Evolutionary conservation across 192 early-diverging fungal species (phyloP).

Genomic region (Coemansia sp.): DNA sequence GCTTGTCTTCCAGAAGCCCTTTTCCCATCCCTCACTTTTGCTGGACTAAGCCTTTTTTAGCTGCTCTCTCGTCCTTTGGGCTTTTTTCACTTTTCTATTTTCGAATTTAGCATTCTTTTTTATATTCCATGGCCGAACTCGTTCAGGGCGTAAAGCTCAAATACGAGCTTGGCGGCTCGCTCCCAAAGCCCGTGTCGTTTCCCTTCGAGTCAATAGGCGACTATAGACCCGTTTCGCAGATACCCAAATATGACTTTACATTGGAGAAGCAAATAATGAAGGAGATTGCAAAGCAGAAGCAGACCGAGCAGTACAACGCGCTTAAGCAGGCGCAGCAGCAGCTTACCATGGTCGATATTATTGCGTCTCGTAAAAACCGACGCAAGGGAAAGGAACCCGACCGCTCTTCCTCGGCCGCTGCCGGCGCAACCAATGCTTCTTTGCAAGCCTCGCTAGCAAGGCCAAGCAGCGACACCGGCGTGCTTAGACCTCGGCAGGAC

Average conservation of each 20-base stretch:
- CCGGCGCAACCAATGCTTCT: not conserved
- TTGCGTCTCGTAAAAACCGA: constrained; percentile 48
- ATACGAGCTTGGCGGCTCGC: constrained; percentile 46
- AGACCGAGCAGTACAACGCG: constrained; percentile 45
- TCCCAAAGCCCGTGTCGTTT: constrained; percentile 49
- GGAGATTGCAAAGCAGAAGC: constrained; percentile 49
- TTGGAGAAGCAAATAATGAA: constrained; percentile 54
- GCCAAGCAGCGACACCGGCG: constrained; percentile 46
- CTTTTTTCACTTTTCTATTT: not conserved
- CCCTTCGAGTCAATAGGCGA: constrained; percentile 54
- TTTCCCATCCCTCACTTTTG: constrained; percentile 4
- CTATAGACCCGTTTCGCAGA: constrained; percentile 42
- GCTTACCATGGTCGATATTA: constrained; percentile 53
- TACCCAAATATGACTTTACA: constrained; percentile 56
- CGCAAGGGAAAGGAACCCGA: constrained; percentile 52
- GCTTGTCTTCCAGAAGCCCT: too few species aligned
- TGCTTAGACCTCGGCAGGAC: constrained; percentile 1
- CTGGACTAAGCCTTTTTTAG: not conserved
- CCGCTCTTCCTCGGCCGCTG: constrained; percentile 5
- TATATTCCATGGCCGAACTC: constrained; percentile 32
- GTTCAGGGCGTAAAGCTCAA: constrained; percentile 51
- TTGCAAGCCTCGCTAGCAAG: constrained; percentile 6
- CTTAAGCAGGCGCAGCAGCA: constrained; percentile 51
- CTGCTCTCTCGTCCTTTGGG: too few species aligned
- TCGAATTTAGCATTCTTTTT: not conserved